These are phyloP conservation scores for Orychophragmus violaceus DNA, from an alignment of 345 rosid species.

Conservation along the genomic window DNA sequence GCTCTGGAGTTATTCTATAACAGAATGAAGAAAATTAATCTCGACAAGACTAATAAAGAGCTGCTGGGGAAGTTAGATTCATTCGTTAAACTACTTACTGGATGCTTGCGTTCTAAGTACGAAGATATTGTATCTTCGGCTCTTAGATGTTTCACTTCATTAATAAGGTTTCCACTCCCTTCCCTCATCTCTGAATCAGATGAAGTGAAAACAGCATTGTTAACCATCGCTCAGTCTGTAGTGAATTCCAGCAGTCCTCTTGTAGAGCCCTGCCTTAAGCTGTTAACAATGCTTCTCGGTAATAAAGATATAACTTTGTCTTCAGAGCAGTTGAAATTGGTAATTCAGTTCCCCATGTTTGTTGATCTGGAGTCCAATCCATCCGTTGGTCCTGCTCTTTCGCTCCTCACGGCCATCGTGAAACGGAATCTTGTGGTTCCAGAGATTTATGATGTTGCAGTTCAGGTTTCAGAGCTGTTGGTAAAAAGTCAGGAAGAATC, in stretches of 20 bases:
- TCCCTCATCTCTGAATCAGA: slow-evolving; percentile 70
- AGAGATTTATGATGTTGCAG: slow-evolving; percentile 72
- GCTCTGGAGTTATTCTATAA: slow-evolving; percentile 61
- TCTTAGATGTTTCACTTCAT: slow-evolving; percentile 64
- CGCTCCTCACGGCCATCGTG: slow-evolving; percentile 73
- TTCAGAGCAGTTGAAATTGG: slow-evolving; percentile 54
- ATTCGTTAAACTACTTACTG: slow-evolving; percentile 56
- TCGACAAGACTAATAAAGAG: slow-evolving; percentile 36
- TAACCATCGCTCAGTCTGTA: slow-evolving; percentile 63
- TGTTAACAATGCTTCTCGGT: slow-evolving; percentile 68
- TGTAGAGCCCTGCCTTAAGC: slow-evolving; percentile 71
- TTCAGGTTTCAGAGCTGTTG: slow-evolving; percentile 68
- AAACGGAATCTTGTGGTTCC: slow-evolving; percentile 72
- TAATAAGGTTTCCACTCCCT: slow-evolving; percentile 72
- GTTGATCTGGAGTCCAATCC: slow-evolving; percentile 72
- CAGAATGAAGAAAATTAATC: slow-evolving; percentile 50
- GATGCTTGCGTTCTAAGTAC: slow-evolving; percentile 78
- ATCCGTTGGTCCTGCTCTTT: slow-evolving; percentile 57
- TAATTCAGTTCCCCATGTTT: slow-evolving; percentile 79
- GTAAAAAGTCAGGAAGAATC: slow-evolving; percentile 70
- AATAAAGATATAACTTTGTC: slow-evolving; percentile 58
- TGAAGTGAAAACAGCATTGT: slow-evolving; percentile 57
- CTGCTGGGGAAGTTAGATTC: slow-evolving; percentile 77
- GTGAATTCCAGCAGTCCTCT: slow-evolving; percentile 50
- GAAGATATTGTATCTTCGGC: slow-evolving; percentile 73